Evolutionary conservation across 305 asterid species (phyloP).

Genomic region (Fraxinus floribunda): DNA sequence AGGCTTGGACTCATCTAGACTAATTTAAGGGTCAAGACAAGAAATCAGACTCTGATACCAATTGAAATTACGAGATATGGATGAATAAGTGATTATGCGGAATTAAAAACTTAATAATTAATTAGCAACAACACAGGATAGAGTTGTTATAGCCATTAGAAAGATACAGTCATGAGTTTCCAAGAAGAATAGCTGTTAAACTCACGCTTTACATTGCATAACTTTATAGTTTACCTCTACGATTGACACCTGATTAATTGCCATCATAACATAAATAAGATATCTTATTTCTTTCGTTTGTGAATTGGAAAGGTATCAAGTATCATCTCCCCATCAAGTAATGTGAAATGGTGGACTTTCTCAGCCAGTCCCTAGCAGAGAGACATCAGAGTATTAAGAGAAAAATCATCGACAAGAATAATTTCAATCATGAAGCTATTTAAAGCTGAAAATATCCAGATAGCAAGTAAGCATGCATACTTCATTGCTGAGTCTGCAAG

Average conservation of each 20-base stretch:
- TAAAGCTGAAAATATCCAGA: constrained; percentile 20
- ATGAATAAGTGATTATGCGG: no score
- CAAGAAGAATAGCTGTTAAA: background rate
- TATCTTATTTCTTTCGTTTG: constrained; percentile 86
- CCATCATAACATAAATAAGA: constrained; percentile 95
- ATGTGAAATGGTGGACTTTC: constrained; percentile 75
- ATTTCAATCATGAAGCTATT: constrained; percentile 4
- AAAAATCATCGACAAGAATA: constrained; percentile 7
- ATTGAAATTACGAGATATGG: no score
- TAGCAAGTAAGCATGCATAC: constrained; percentile 40
- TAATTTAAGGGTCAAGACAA: no score
- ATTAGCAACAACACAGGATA: background rate
- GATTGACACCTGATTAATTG: constrained; percentile 65
- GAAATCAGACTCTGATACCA: no score
- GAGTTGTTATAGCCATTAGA: background rate
- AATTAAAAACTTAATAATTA: no score
- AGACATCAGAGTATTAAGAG: constrained; percentile 15
- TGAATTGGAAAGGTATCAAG: constrained; percentile 82
- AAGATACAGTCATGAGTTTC: background rate
- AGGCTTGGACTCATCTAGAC: no score
- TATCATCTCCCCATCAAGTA: constrained; percentile 98
- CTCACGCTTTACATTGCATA: background rate
- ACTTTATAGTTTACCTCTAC: constrained; percentile 59
- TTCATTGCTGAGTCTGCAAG: constrained; percentile 68
- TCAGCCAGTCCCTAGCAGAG: constrained; percentile 59